Evolutionary conservation across 148 eudicot species (phyloP).

Genomic region (Suaeda aralocaspica): DNA sequence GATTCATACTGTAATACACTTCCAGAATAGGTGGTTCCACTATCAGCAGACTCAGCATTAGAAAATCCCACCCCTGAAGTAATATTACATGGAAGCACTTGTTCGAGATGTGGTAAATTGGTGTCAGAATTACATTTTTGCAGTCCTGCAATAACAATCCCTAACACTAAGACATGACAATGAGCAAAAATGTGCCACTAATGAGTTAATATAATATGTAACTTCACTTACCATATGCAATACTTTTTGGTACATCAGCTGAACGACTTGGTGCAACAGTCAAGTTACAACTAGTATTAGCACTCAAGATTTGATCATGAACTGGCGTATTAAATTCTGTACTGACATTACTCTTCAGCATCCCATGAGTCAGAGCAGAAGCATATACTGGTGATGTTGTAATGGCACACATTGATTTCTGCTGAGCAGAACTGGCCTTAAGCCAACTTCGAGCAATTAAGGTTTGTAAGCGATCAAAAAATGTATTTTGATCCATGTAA

Average conservation of each 20-base stretch:
- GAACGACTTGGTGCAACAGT: slow-evolving; percentile 16
- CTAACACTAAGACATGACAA: slow-evolving; percentile 13
- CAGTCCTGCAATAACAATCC: slow-evolving; percentile 33
- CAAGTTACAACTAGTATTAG: slow-evolving; percentile 19
- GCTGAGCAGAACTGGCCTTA: slow-evolving; percentile 19
- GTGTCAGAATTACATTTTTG: slow-evolving; percentile 27
- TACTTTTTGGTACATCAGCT: slow-evolving; percentile 18
- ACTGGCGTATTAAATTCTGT: slow-evolving; percentile 3
- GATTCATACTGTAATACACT: slow-evolving; percentile 39
- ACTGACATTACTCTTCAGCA: slow-evolving; percentile 14
- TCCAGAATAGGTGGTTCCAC: slow-evolving; percentile 36
- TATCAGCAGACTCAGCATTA: slow-evolving; percentile 38
- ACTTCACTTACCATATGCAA: slow-evolving; percentile 22
- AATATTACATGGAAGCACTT: slow-evolving; percentile 29
- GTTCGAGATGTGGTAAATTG: slow-evolving; percentile 26
- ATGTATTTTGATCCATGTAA: slow-evolving; percentile 21
- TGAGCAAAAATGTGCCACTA: background rate
- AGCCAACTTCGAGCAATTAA: slow-evolving; percentile 19
- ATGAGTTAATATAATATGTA: background rate
- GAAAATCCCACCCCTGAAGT: slow-evolving; percentile 26
- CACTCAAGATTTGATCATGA: slow-evolving; percentile 15
- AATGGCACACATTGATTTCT: slow-evolving; percentile 16
- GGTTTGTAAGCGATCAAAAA: slow-evolving; percentile 21
- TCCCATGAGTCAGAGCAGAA: slow-evolving; percentile 17
- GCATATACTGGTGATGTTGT: slow-evolving; percentile 7